A percentile compares a stretch with the other conserved stretches of the same genome.
These are phyloP conservation scores for Middelhovenomyces tepae DNA, from an alignment of 805 yeast species.

Conservation along the genomic window DNA sequence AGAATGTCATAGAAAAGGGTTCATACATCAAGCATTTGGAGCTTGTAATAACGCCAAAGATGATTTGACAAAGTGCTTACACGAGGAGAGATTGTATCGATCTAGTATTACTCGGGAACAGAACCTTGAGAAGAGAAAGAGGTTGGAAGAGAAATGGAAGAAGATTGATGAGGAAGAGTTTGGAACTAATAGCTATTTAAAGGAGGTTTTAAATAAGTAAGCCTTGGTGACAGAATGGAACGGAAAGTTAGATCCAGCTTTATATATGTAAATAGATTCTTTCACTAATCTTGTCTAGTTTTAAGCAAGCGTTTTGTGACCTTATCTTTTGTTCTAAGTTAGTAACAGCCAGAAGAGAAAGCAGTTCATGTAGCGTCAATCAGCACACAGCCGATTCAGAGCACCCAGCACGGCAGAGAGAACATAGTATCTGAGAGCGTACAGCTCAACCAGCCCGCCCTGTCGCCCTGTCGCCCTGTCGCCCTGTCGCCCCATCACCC, in stretches of 20 bases:
- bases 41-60: slow-evolving; percentile 78
- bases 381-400: too few species aligned
- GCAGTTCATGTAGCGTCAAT: neutral
- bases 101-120: slow-evolving; percentile 37
- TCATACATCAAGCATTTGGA: slow-evolving; percentile 65
- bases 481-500: too few species aligned
- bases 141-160: slow-evolving; percentile 48
- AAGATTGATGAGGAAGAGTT: slow-evolving; percentile 65
- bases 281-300: slow-evolving; percentile 82
- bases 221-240: too few species aligned
- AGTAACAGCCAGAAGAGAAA: too few species aligned
- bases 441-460: too few species aligned
- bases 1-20: slow-evolving; percentile 67
- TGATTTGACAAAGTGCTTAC: slow-evolving; percentile 70
- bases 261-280: slow-evolving; percentile 40
- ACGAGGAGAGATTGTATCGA: slow-evolving; percentile 64
- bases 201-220: too few species aligned
- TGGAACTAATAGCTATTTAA: slow-evolving; percentile 65
- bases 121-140: slow-evolving; percentile 49
- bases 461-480: too few species aligned
- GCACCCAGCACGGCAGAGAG: too few species aligned
- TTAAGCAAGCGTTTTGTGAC: slow-evolving; percentile 79
- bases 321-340: slow-evolving; percentile 85
- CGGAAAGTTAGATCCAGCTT: too few species aligned
- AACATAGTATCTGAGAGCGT: too few species aligned